phyloP scores from a whole-genome alignment of 768 basidiomycete species.

The Auricularia auricula-judae region DNA sequence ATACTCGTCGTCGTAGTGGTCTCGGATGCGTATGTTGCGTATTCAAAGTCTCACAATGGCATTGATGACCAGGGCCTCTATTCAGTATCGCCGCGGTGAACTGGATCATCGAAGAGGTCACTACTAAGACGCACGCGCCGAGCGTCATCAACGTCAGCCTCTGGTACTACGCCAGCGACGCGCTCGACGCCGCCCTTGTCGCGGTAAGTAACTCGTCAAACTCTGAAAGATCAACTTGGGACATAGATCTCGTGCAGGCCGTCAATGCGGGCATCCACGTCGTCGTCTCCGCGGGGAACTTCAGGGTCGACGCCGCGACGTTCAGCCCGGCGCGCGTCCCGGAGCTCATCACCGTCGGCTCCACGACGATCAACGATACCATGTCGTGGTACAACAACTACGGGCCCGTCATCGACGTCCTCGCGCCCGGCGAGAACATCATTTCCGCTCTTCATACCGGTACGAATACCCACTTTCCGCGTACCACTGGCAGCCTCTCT shows the following conservation, averaged over 20 bases:
- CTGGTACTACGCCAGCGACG: slow-evolving; percentile 83
- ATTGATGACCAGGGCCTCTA: not conserved
- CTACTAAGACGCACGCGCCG: slow-evolving; percentile 16
- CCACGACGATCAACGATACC: slow-evolving; percentile 7
- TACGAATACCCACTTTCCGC: not conserved
- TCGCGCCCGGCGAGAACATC: slow-evolving; percentile 8
- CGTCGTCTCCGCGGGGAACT: slow-evolving; percentile 11
- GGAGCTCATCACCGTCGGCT: slow-evolving; percentile 8
- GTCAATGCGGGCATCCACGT: slow-evolving; percentile 4
- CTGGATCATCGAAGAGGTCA: slow-evolving; percentile 17
- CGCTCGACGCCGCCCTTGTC: slow-evolving; percentile 74
- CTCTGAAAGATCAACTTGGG: not conserved
- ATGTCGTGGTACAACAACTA: slow-evolving; percentile 10
- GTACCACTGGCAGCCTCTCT: too few relatives aligned
- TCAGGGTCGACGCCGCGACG: slow-evolving; percentile 2
- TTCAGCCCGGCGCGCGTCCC: slow-evolving; percentile 7
- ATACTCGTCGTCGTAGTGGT: not conserved
- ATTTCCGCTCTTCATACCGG: slow-evolving; percentile 4
- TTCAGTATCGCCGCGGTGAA: slow-evolving; percentile 20
- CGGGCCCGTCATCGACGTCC: slow-evolving; percentile 8
- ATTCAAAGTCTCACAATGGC: not conserved
- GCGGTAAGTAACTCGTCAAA: not conserved
- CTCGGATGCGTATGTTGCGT: slow-evolving; percentile 1
- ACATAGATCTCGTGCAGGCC: slow-evolving; percentile 24
- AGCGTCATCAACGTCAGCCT: slow-evolving; percentile 71